Conservation (phyloP, 106 monocot genomes). For the Alisma plantagoaquatica region DNA sequence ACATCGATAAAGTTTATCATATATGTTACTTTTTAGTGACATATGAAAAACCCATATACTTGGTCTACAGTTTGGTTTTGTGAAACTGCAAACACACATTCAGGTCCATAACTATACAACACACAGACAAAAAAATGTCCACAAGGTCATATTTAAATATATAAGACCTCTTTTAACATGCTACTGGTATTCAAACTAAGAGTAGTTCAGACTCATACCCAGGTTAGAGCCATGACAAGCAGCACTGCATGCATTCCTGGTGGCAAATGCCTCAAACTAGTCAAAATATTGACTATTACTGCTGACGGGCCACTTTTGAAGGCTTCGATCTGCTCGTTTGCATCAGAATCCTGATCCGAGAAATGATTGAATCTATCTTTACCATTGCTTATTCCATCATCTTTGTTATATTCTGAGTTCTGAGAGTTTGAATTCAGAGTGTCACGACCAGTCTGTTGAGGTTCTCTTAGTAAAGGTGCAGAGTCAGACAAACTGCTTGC, state of each 20-base stretch:
- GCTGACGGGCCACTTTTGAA: constrained; percentile 65
- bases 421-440: constrained; percentile 4
- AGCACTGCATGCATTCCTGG: constrained; percentile 93
- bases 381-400: constrained; percentile 14
- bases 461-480: constrained; percentile 58
- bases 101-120: too few species aligned
- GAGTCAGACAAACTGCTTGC: constrained; percentile 46
- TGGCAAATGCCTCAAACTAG: constrained; percentile 91
- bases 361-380: constrained; percentile 16
- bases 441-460: constrained; percentile 22
- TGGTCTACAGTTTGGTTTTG: too few species aligned
- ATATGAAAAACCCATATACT: too few species aligned
- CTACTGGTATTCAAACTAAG: too few species aligned
- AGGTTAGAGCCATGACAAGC: constrained; percentile 90
- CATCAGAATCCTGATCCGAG: constrained; percentile 11
- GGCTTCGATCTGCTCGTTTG: constrained; percentile 19
- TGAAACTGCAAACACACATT: too few species aligned
- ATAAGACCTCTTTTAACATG: too few species aligned
- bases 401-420: constrained; percentile 23
- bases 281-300: constrained; percentile 87
- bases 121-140: too few species aligned
- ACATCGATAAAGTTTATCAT: too few species aligned
- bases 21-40: too few species aligned
- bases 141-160: too few species aligned
- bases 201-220: constrained; percentile 47